These are phyloP conservation scores for Skeletonema grethae DNA, from an alignment of 108 stramenopile genomes.

Conservation along the genomic window DNA sequence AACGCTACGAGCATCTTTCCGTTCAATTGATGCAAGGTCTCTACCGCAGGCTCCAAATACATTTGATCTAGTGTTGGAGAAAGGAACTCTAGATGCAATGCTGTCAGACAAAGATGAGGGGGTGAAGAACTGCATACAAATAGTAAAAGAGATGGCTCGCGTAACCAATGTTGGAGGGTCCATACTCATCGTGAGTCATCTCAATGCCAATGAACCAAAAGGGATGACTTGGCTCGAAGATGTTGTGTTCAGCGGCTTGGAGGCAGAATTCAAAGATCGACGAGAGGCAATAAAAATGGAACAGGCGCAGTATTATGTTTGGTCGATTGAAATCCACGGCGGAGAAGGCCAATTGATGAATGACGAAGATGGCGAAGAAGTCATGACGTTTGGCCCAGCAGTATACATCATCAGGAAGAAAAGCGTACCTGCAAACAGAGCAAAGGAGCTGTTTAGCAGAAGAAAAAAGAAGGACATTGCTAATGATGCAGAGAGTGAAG, in stretches of 20 bases:
- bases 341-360: constrained; percentile 43
- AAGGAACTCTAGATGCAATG: constrained; percentile 88
- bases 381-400: constrained; percentile 25
- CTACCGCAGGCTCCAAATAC: constrained; percentile 51
- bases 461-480: not conserved
- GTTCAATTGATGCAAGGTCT: constrained; percentile 59
- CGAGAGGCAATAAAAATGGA: not conserved
- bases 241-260: constrained; percentile 67
- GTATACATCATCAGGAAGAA: constrained; percentile 22
- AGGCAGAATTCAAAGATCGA: constrained; percentile 22
- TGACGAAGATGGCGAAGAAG: constrained; percentile 44
- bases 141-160: constrained; percentile 72
- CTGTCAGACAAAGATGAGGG: constrained; percentile 67
- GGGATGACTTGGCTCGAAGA: constrained; percentile 70
- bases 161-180: constrained; percentile 50
- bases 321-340: constrained; percentile 83
- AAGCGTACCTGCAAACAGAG: not conserved
- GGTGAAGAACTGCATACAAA: constrained; percentile 51
- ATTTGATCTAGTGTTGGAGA: constrained; percentile 76
- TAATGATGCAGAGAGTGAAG: not conserved
- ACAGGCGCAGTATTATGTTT: constrained; percentile 26
- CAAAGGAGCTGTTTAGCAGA: not conserved
- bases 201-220: constrained; percentile 62
- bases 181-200: constrained; percentile 70
- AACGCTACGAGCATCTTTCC: constrained; percentile 40